A percentile compares a stretch with the other conserved stretches of the same genome.
Evolutionary conservation across 495 filamentous ascomycete genomes (phyloP).

Genomic region (Annulohypoxylon stygium): DNA sequence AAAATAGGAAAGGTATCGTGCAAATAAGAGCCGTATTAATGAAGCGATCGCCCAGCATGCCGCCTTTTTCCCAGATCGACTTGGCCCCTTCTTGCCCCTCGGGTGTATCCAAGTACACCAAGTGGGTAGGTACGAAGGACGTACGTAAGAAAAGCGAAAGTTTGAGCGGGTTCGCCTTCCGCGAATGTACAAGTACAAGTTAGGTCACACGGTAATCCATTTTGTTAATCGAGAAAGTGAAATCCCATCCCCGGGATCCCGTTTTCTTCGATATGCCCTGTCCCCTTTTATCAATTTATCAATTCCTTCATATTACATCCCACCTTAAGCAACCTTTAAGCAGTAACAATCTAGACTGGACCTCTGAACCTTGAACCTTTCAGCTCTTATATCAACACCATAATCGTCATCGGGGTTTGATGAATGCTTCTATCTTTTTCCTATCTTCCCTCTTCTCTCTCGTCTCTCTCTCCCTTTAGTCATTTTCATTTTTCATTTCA

Average conservation of each 20-base stretch:
- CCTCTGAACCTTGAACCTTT: not conserved
- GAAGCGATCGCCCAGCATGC: slow-evolving; percentile 29
- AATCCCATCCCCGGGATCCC: slow-evolving; percentile 48
- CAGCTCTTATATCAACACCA: slow-evolving; percentile 12
- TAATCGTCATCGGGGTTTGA: not conserved
- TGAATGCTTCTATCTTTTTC: slow-evolving; percentile 1
- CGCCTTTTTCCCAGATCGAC: slow-evolving; percentile 31
- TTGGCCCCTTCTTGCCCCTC: slow-evolving; percentile 28
- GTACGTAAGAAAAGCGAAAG: slow-evolving; percentile 20
- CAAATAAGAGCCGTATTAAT: slow-evolving; percentile 25
- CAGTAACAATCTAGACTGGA: too few species aligned
- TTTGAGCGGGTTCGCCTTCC: slow-evolving; percentile 12
- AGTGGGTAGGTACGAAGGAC: slow-evolving; percentile 26
- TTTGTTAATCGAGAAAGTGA: slow-evolving; percentile 50
- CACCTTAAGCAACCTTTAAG: not conserved
- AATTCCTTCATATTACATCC: slow-evolving; percentile 14
- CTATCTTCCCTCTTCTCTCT: not conserved
- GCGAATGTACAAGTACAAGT: slow-evolving; percentile 41
- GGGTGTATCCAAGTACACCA: slow-evolving; percentile 33
- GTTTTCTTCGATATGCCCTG: slow-evolving; percentile 43
- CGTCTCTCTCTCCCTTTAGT: not conserved
- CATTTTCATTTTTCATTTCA: not conserved
- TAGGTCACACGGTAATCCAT: slow-evolving; percentile 46
- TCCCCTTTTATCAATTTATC: slow-evolving; percentile 37
- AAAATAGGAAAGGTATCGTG: not conserved